Conservation (phyloP, 2,329 filamentous ascomycete species). For the Cladophialophora carrionii region DNA sequence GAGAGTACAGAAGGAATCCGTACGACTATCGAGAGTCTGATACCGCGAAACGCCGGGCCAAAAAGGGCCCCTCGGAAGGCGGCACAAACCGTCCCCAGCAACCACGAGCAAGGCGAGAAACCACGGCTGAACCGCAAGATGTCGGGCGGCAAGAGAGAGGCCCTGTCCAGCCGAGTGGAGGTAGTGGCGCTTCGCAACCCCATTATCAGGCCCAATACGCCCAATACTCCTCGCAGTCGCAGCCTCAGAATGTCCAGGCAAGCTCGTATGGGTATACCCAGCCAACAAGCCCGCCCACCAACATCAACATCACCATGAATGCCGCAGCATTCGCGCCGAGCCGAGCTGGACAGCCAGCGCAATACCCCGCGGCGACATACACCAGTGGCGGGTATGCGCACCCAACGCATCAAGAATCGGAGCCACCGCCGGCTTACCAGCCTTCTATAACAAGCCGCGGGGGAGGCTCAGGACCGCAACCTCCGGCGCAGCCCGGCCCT, state of each 20-base stretch:
- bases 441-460: conserved; percentile 18
- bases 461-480: conserved; percentile 22
- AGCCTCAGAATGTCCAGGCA: conserved; percentile 15
- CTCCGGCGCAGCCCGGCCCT: conserved; percentile 28
- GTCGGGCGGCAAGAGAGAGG: conserved; percentile 17
- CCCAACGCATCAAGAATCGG: conserved; percentile 5
- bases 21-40: conserved; percentile 35
- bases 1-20: conserved; percentile 28
- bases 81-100: conserved; percentile 26
- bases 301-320: conserved; percentile 19
- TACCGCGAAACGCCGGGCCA: conserved; percentile 29
- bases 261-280: conserved; percentile 15
- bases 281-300: conserved; percentile 16
- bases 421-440: conserved; percentile 27
- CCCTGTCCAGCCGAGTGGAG: conserved; percentile 3
- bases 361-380: conserved; percentile 16
- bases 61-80: conserved; percentile 29
- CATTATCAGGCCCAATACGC: conserved; percentile 17
- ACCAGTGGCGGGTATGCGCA: conserved; percentile 12
- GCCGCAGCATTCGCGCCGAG: conserved; percentile 10
- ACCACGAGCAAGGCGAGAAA: conserved; percentile 16
- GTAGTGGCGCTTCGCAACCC: conserved; percentile 11
- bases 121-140: conserved; percentile 18
- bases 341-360: conserved; percentile 8
- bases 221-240: conserved; percentile 13